Evolutionary conservation across 176 grass and related monocot species (phyloP), one percentile per base, ranked within the genome.

Genomic region (Calamus simplicifolius): DNA sequence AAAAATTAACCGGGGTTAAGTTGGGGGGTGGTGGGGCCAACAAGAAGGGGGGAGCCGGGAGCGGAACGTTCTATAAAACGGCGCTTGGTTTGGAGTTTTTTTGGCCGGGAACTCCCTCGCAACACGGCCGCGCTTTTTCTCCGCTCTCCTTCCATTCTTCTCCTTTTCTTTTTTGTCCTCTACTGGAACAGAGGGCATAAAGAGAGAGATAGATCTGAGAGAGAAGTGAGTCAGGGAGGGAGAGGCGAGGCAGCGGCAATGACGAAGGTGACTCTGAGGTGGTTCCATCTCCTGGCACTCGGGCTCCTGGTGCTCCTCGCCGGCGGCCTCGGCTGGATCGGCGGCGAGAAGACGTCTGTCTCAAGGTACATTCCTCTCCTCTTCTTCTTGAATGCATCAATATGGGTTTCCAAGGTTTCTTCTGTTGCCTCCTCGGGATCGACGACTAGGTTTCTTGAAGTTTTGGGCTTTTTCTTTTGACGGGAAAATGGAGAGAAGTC

Each of bases 1-100:
- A 65, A 48, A 51, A 50, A 6, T 51, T 71, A 71, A 60, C 48
- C 48, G 68, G 6, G 68, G 56, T 71, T 59, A 60, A 60, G 57
- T 59, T 31, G 8, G 19, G 56, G 49, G 7, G 23, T 5, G 38
- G 3, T 4, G 48, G 25, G 16, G 23, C 48, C 16, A 25, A 55
- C 8, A 4, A 53, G 43, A 52, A n/a, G 49, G n/a, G 12, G 50
- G 5, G 18, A n/a, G n/a, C 8, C 29, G 13, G 18, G 14, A 6
- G 50, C 13, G 15, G 28, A 69, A 30, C 52, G 52, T 19, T 12
- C 38, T 59, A 48, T 59, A 59, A 60, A 70, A 71, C 29, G 68
- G 56, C 68, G 17, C 8, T 59, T 60, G 48, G 25, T 10, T 56
- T 23, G 25, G 23, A n/a, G 19, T 17, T n/a, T 19, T 23, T 19